phyloP scores from a whole-genome alignment of 208 protist species.

The Endotrypanum monterogeii region DNA sequence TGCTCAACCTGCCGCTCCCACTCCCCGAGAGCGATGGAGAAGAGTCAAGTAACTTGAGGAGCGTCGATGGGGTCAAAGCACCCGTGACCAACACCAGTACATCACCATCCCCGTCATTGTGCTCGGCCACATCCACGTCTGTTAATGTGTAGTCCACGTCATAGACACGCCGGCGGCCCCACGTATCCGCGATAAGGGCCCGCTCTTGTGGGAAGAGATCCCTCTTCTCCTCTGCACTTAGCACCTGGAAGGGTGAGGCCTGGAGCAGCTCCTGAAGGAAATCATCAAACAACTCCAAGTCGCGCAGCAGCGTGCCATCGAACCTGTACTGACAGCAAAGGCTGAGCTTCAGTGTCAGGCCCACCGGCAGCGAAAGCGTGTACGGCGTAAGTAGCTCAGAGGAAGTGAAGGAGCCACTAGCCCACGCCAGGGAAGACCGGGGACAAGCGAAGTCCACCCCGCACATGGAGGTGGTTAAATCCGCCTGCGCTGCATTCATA shows the following conservation, averaged over 20 bases:
- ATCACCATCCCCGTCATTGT: slow-evolving; percentile 82
- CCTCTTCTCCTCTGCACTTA: slow-evolving; percentile 60
- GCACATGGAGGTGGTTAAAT: slow-evolving; percentile 35
- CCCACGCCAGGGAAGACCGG: slow-evolving; percentile 77
- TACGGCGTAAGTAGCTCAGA: slow-evolving; percentile 60
- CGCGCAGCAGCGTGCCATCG: slow-evolving; percentile 61
- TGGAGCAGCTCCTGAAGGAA: slow-evolving; percentile 78
- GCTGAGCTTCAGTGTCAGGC: slow-evolving; percentile 69
- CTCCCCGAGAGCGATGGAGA: background rate
- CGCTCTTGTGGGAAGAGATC: slow-evolving; percentile 61
- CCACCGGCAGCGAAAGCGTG: slow-evolving; percentile 51
- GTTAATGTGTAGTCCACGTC: slow-evolving; percentile 37
- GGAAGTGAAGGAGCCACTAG: slow-evolving; percentile 72
- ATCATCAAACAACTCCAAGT: slow-evolving; percentile 54
- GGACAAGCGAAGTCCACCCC: slow-evolving; percentile 64
- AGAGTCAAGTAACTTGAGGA: slow-evolving; percentile 26
- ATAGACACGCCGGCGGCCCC: slow-evolving; percentile 33
- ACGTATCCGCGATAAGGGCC: slow-evolving; percentile 49
- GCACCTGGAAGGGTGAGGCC: slow-evolving; percentile 77
- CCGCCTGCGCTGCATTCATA: background rate
- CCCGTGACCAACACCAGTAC: slow-evolving; percentile 84
- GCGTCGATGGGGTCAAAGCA: slow-evolving; percentile 24
- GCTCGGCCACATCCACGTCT: slow-evolving; percentile 32
- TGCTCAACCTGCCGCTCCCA: background rate
- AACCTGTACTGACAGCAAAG: slow-evolving; percentile 87